Evolutionary conservation across 2,329 filamentous ascomycete genomes (phyloP).

Genomic region (Fusarium redolens): DNA sequence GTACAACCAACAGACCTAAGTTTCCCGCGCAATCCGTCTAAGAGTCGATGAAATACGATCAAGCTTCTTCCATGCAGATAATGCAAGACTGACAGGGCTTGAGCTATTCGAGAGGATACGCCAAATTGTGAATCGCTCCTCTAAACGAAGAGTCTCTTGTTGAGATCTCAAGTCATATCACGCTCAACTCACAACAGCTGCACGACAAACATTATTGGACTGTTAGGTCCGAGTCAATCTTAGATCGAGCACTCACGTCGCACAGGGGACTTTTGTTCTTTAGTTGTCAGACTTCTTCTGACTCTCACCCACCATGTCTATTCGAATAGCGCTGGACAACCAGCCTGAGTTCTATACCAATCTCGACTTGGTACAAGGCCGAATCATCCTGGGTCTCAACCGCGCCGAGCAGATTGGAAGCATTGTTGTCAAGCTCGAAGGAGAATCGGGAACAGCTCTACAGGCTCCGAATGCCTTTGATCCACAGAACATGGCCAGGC

Average conservation of each 20-base stretch:
- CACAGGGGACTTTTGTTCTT: background rate
- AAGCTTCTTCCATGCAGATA: conserved; percentile 1
- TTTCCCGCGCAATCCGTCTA: conserved; percentile 18
- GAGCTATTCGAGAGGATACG: conserved; percentile 5
- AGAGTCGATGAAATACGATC: background rate
- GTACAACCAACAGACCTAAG: conserved; percentile 21
- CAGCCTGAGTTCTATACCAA: conserved; percentile 82
- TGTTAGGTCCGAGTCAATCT: conserved; percentile 5
- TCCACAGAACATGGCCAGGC: conserved; percentile 53
- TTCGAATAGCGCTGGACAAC: conserved; percentile 74
- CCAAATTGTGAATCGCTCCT: background rate
- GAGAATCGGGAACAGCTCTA: conserved; percentile 78
- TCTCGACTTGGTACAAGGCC: conserved; percentile 77
- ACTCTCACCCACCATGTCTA: conserved; percentile 64
- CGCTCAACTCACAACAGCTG: conserved; percentile 15
- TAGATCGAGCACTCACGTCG: conserved; percentile 19
- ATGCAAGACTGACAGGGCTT: conserved; percentile 22
- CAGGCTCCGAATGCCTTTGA: conserved; percentile 60
- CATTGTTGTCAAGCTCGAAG: conserved; percentile 85
- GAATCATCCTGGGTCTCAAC: conserved; percentile 66
- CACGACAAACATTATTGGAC: conserved; percentile 20
- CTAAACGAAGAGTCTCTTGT: background rate
- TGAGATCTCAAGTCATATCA: background rate
- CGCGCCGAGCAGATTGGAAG: conserved; percentile 77
- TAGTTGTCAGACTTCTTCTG: background rate